Evolutionary conservation across 129 eudicot species (phyloP), one percentile per base, ranked within the genome.

Genomic region (Pseudognaphalium luteoalbum): DNA sequence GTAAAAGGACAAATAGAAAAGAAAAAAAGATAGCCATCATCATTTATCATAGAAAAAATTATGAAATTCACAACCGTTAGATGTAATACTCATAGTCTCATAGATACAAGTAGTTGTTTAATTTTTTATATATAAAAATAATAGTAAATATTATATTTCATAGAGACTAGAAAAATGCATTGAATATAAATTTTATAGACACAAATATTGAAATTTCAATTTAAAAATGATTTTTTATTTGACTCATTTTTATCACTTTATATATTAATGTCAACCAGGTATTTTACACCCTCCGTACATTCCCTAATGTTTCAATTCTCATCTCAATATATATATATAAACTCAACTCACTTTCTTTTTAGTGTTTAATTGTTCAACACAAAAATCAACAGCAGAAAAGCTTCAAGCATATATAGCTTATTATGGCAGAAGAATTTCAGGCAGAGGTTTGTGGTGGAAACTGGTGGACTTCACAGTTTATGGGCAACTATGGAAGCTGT

Each of bases 361-460:
- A 29, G 82, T 70, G 41, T 39, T 71, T 71, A 51, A 32, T 66
- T 25, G n/a, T 35, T 32, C 42, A 64, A 25, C 33, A 15, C 20
- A 25, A 67, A 62, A 56, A 29, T 65, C 21, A 80, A 11, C 35
- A 58, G 51, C 12, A 22, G 8, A 28, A 30, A 62, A n/a, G 28
- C n/a, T 15, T 37, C 12, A 17, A 20, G 58, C 39, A n/a, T 30
- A 54, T 30, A 54, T 34, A 72, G 15, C 4, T 41, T n/a, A 67
- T n/a, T 20, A 80, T 80, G 84, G 80, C 84, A 21, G 84, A 80
- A 74, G 84, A 80, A 74, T 80, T 74, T 80, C 80, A 74, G 75
- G 80, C 70, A 7, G 84, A 80, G 71, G 80, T 80, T 3, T 79
- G 82, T 15, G 73, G 82, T 33, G 82, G 73, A 62, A 74, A 70